Conservation (phyloP, 768 basidiomycete genomes). For the Trametes cubensis region DNA sequence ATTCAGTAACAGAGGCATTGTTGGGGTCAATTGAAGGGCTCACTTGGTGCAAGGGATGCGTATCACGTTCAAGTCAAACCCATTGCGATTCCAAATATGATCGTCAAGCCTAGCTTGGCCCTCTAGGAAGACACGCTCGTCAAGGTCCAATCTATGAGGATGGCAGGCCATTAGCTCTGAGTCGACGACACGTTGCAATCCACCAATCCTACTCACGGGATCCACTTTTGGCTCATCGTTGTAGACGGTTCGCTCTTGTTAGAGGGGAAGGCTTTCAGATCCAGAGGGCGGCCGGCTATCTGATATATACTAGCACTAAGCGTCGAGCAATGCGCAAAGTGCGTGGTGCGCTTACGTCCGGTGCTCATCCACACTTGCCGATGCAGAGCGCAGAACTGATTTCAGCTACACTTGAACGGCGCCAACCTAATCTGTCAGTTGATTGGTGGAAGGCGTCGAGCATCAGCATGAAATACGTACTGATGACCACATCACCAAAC, state of each 20-base stretch:
- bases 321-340: neutral
- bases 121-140: conserved; percentile 8
- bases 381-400: neutral
- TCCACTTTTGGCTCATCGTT: conserved; percentile 9
- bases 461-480: conserved; percentile 2
- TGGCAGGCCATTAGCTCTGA: neutral
- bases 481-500: neutral
- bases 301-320: neutral
- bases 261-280: neutral
- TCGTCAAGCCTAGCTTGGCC: neutral
- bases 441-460: neutral
- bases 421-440: neutral
- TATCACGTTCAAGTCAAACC: neutral
- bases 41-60: conserved; percentile 11
- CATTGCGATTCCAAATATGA: neutral
- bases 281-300: neutral
- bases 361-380: neutral
- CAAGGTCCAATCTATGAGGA: conserved; percentile 7
- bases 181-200: neutral
- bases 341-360: neutral
- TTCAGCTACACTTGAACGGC: neutral
- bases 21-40: too few relatives aligned
- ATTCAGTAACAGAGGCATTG: neutral
- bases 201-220: neutral
- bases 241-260: neutral